Conservation (phyloP, 148 eudicot genomes). For the Diospyros lotus region DNA sequence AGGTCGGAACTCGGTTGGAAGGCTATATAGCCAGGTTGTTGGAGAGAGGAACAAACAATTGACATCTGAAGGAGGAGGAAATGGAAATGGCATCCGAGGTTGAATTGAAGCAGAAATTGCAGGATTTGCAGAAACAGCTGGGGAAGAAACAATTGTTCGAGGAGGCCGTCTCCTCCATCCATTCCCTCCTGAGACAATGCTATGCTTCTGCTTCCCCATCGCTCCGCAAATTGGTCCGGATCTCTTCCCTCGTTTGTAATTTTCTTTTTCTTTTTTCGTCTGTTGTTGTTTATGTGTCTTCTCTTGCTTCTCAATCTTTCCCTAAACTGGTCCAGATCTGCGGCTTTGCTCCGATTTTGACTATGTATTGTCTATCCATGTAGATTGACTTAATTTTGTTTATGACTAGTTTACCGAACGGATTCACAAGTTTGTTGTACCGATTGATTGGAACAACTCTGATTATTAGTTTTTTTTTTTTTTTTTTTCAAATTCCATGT, state of each 20-base stretch:
- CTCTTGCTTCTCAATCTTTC: not conserved
- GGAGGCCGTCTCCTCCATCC: conserved; percentile 48
- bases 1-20: too few relatives aligned
- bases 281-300: not conserved
- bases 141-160: conserved; percentile 72
- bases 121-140: conserved; percentile 62
- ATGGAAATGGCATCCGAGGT: conserved; percentile 30
- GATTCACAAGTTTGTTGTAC: too few relatives aligned
- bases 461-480: too few relatives aligned
- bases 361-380: too few relatives aligned
- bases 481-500: too few relatives aligned
- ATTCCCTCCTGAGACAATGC: conserved; percentile 42
- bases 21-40: too few relatives aligned
- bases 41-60: too few relatives aligned
- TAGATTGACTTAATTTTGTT: too few relatives aligned
- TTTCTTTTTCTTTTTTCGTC: not conserved
- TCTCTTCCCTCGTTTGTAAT: not conserved
- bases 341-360: too few relatives aligned
- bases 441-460: too few relatives aligned
- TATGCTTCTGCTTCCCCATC: conserved; percentile 64
- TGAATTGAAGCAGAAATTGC: conserved; percentile 36
- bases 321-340: not conserved
- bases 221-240: conserved; percentile 34
- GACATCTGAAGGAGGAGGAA: not conserved
- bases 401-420: too few relatives aligned